phyloP scores from a whole-genome alignment of 352 stramenopile species.

The Plasmopara halstedii region DNA sequence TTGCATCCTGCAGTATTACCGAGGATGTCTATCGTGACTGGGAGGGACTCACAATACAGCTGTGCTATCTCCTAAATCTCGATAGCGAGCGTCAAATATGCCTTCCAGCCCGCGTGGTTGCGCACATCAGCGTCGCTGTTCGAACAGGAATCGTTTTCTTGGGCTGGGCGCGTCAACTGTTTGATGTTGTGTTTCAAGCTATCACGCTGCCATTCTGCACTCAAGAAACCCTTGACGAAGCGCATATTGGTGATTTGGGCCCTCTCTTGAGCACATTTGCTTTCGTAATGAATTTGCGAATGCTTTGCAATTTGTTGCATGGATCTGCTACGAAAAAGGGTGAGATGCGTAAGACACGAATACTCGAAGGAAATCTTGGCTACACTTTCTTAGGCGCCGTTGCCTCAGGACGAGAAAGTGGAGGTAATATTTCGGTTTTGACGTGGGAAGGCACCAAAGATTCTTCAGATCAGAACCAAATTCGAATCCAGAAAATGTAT shows the following conservation, averaged over 20 bases:
- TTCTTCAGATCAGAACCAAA: constrained; percentile 24
- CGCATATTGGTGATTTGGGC: constrained; percentile 6
- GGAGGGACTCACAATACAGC: constrained; percentile 74
- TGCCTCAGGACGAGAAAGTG: constrained; percentile 15
- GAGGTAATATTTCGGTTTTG: constrained; percentile 25
- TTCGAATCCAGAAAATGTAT: constrained; percentile 78
- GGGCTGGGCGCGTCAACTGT: constrained; percentile 58
- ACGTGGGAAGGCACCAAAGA: constrained; percentile 28
- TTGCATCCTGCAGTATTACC: constrained; percentile 64
- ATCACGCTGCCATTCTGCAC: constrained; percentile 53
- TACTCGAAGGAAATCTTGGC: constrained; percentile 43
- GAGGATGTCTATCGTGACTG: constrained; percentile 77
- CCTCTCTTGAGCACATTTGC: constrained; percentile 46
- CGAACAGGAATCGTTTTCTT: constrained; percentile 70
- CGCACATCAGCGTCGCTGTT: constrained; percentile 56
- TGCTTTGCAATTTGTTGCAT: constrained; percentile 46
- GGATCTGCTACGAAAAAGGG: constrained; percentile 1
- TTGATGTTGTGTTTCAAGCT: constrained; percentile 53
- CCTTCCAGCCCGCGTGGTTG: constrained; percentile 42
- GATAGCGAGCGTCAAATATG: constrained; percentile 48
- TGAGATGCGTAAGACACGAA: constrained; percentile 14
- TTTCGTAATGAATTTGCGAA: constrained; percentile 49
- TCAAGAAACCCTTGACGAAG: constrained; percentile 6
- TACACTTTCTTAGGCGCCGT: constrained; percentile 59
- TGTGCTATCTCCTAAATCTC: constrained; percentile 71